Evolutionary conservation across 306 rosid genomes (phyloP).

Genomic region (Vachellia pachyceras): DNA sequence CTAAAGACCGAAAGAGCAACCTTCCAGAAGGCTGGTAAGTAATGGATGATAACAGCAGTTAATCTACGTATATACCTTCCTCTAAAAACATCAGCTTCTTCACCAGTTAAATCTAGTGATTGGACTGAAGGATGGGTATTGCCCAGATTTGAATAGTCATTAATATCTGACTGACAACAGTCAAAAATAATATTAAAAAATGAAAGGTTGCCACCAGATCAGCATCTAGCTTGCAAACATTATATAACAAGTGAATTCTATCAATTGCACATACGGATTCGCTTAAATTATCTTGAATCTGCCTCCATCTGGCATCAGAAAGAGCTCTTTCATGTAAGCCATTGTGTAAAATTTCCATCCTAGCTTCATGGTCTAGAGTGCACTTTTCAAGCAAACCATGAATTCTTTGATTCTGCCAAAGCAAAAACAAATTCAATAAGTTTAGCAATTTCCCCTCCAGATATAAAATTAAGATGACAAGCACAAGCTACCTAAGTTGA

Average conservation of each 20-base stretch:
- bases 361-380: conserved; percentile 81
- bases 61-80: conserved; percentile 92
- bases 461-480: conserved; percentile 24
- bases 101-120: conserved; percentile 66
- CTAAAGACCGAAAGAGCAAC: conserved; percentile 89
- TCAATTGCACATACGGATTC: conserved; percentile 71
- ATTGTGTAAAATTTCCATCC: conserved; percentile 80
- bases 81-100: conserved; percentile 88
- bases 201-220: conserved; percentile 21
- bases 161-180: conserved; percentile 79
- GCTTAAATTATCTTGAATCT: conserved; percentile 74
- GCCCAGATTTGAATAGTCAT: conserved; percentile 55
- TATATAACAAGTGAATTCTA: conserved; percentile 32
- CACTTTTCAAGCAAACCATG: conserved; percentile 95
- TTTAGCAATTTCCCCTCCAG: conserved; percentile 39
- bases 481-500: not conserved
- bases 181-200: conserved; percentile 44
- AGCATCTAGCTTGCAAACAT: conserved; percentile 33
- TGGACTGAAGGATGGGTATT: conserved; percentile 49
- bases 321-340: conserved; percentile 85
- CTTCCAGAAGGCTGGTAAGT: conserved; percentile 96
- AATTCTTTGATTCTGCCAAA: conserved; percentile 84
- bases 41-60: conserved; percentile 88
- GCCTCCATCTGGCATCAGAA: conserved; percentile 93
- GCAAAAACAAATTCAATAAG: conserved; percentile 38